These are phyloP conservation scores for Boletus sp. DNA, from an alignment of 768 basidiomycete genomes.

Conservation along the genomic window DNA sequence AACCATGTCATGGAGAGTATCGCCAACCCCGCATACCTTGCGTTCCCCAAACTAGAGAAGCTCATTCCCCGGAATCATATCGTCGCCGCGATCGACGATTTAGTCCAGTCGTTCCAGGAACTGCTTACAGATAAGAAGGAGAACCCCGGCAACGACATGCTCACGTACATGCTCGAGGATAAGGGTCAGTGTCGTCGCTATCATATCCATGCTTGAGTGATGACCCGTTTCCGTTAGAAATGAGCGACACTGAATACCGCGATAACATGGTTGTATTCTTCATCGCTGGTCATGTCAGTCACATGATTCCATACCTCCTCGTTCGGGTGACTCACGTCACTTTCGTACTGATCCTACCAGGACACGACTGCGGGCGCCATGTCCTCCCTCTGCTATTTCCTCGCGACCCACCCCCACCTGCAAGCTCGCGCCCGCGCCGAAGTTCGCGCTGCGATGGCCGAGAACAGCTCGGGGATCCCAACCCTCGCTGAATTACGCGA, in stretches of 20 bases:
- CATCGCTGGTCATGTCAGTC: background rate
- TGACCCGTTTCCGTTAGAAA: background rate
- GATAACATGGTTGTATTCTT: background rate
- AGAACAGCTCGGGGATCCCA: background rate
- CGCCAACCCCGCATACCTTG: background rate
- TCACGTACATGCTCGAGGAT: constrained; percentile 5
- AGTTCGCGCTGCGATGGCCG: background rate
- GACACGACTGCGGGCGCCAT: background rate
- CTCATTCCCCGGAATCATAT: background rate
- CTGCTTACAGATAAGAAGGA: background rate
- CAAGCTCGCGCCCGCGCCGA: background rate
- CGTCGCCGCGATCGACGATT: background rate
- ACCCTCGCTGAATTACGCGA: background rate
- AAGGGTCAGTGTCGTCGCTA: background rate
- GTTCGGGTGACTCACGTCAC: background rate
- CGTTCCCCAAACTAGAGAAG: background rate
- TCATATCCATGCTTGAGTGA: background rate
- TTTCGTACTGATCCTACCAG: background rate
- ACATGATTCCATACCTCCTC: background rate
- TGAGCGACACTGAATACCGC: background rate
- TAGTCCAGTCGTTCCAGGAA: background rate
- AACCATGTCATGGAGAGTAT: background rate
- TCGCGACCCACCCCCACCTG: background rate
- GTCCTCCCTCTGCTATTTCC: background rate
- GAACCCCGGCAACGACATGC: constrained; percentile 1